phyloP scores from a whole-genome alignment of 73 alveolate genomes.

The Paramecium bursaria region DNA sequence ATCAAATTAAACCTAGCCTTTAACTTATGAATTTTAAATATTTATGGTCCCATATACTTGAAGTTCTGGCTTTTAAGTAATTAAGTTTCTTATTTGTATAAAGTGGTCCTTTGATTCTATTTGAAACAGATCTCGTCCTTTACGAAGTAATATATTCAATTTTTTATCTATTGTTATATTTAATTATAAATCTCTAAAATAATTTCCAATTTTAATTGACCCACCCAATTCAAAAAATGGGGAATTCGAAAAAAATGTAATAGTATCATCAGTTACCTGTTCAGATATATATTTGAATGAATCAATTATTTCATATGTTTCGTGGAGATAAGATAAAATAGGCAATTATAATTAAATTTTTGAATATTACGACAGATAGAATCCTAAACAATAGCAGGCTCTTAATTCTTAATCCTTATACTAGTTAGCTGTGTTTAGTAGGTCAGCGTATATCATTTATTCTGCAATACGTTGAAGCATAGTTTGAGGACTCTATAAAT shows the following conservation, averaged over 20 bases:
- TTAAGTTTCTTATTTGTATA: background rate
- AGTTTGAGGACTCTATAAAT: background rate
- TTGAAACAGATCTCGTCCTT: background rate
- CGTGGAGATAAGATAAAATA: background rate
- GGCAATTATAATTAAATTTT: conserved; percentile 3
- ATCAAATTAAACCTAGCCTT: background rate
- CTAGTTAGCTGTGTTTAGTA: conserved; percentile 23
- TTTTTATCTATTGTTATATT: background rate
- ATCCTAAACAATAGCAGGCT: conserved; percentile 2
- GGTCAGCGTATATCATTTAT: conserved; percentile 7
- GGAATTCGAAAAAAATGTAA: conserved; percentile 11
- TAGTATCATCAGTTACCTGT: background rate
- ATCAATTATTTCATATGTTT: conserved; percentile 37
- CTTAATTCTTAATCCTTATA: conserved; percentile 12
- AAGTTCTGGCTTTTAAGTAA: conserved; percentile 20
- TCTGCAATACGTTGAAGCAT: conserved; percentile 16
- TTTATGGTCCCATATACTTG: background rate
- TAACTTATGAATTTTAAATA: background rate
- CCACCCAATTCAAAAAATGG: conserved; percentile 24
- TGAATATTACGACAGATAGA: conserved; percentile 16
- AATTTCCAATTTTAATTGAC: background rate
- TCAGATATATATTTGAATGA: background rate
- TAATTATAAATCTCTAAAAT: background rate
- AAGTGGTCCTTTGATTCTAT: background rate
- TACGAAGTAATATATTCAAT: background rate